phyloP scores from a whole-genome alignment of 31 red algal species.

The Odonthalia washingtoniensis region DNA sequence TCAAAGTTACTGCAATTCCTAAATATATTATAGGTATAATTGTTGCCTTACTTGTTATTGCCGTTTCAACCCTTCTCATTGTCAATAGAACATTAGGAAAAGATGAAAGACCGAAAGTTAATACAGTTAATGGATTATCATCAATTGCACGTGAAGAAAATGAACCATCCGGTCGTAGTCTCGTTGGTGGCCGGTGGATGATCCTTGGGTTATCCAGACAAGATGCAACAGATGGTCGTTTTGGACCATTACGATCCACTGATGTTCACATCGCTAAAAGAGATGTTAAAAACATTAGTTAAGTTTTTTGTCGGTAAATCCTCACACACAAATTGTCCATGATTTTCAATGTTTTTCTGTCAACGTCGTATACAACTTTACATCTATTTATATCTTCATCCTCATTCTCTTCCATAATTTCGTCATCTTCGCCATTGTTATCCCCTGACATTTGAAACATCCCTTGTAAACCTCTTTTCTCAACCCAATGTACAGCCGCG shows the following conservation, averaged over 20 bases:
- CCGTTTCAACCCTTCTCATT: background rate
- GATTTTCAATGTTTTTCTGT: too few species aligned
- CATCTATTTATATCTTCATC: too few species aligned
- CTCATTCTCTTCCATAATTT: too few species aligned
- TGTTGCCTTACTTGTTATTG: background rate
- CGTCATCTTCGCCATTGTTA: too few species aligned
- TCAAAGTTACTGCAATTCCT: background rate
- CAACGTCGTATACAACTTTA: too few species aligned
- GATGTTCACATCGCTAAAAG: background rate
- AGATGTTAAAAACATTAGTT: too few species aligned
- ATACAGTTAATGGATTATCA: background rate
- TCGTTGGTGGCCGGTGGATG: background rate
- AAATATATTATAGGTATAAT: background rate
- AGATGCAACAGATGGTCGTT: background rate
- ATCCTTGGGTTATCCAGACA: background rate
- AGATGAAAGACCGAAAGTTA: background rate
- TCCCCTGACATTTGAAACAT: too few species aligned
- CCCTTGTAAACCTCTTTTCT: background rate
- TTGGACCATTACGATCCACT: background rate
- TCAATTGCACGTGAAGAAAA: background rate
- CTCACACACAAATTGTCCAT: too few species aligned
- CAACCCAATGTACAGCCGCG: background rate
- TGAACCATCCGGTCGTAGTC: background rate
- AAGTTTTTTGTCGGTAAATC: too few species aligned
- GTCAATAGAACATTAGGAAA: background rate